Percentiles rank a stretch among this genome's conserved stretches.
phyloP scores from a whole-genome alignment of 192 early-diverging fungal species.

The Podila horticola region DNA sequence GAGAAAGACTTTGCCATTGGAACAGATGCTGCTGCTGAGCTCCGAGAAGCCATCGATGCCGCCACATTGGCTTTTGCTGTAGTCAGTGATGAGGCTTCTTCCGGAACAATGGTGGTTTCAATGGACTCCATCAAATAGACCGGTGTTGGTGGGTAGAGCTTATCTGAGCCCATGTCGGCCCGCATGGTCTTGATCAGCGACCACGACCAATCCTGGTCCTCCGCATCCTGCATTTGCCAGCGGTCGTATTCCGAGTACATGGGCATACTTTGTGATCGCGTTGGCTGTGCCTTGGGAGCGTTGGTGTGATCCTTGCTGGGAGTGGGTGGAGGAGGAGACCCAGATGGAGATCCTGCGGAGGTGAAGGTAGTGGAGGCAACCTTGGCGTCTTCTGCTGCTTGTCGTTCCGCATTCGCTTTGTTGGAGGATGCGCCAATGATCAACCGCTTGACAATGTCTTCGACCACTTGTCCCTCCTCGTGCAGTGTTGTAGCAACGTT shows the following conservation, averaged over 20 bases:
- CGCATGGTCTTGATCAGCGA: conserved; percentile 83
- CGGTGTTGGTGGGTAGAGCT: conserved; percentile 83
- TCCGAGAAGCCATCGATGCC: conserved; percentile 24
- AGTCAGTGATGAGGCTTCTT: conserved; percentile 31
- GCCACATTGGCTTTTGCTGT: conserved; percentile 16
- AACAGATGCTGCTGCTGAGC: conserved; percentile 3
- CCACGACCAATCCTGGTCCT: conserved; percentile 86
- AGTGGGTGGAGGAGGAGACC: neutral
- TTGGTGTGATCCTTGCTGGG: conserved; percentile 14
- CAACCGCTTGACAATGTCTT: conserved; percentile 71
- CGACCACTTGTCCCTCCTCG: conserved; percentile 67
- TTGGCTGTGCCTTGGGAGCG: conserved; percentile 2
- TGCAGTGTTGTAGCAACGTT: conserved; percentile 74
- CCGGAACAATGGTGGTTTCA: conserved; percentile 57
- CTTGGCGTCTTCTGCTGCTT: conserved; percentile 20
- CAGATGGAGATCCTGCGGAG: neutral
- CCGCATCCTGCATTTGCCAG: conserved; percentile 48
- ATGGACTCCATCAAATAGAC: conserved; percentile 71
- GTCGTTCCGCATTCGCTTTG: conserved; percentile 20
- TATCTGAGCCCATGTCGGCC: conserved; percentile 86
- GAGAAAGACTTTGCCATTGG: conserved; percentile 27
- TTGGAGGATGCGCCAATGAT: conserved; percentile 57
- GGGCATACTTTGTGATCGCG: conserved; percentile 39
- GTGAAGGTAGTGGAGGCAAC: conserved; percentile 19
- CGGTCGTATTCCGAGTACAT: conserved; percentile 47